Conservation (phyloP, 352 stramenopile species). For the Phytophthora chlamydospora region DNA sequence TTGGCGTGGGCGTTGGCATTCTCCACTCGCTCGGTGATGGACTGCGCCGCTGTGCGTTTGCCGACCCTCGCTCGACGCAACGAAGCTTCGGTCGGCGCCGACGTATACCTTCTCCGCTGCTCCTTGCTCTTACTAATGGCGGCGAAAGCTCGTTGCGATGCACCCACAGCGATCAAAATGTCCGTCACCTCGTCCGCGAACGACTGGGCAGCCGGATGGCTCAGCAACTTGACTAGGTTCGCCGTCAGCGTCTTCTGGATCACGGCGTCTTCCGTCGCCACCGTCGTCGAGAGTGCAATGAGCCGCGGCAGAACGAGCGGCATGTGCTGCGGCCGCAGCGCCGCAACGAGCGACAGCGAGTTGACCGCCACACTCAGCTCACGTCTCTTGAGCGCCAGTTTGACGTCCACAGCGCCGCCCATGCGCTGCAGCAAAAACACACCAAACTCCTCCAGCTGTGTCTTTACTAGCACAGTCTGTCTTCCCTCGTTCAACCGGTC, state of each 20-base stretch:
- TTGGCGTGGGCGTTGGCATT: slow-evolving; percentile 62
- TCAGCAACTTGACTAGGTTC: slow-evolving; percentile 77
- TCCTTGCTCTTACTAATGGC: slow-evolving; percentile 86
- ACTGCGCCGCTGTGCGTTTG: slow-evolving; percentile 69
- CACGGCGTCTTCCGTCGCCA: slow-evolving; percentile 38
- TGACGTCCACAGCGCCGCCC: slow-evolving; percentile 40
- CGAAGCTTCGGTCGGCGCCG: slow-evolving; percentile 69
- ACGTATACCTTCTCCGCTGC: slow-evolving; percentile 74
- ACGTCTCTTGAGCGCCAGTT: slow-evolving; percentile 42
- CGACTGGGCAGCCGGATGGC: slow-evolving; percentile 57
- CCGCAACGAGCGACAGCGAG: slow-evolving; percentile 66
- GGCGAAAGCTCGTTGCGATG: slow-evolving; percentile 75
- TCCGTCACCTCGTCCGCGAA: slow-evolving; percentile 80
- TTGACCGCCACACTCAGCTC: slow-evolving; percentile 73
- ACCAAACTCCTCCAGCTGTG: slow-evolving; percentile 49
- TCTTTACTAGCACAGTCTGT: slow-evolving; percentile 42
- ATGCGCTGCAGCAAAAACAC: slow-evolving; percentile 47
- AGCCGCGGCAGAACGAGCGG: slow-evolving; percentile 56
- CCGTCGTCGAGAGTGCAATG: slow-evolving; percentile 40
- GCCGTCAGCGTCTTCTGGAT: slow-evolving; percentile 69
- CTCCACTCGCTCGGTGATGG: slow-evolving; percentile 64
- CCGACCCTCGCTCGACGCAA: slow-evolving; percentile 68
- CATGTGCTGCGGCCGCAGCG: slow-evolving; percentile 69
- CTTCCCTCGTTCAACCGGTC: slow-evolving; percentile 43
- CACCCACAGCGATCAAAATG: slow-evolving; percentile 68